Evolutionary conservation across 345 rosid species (phyloP).

Genomic region (Fremontodendron californicum): DNA sequence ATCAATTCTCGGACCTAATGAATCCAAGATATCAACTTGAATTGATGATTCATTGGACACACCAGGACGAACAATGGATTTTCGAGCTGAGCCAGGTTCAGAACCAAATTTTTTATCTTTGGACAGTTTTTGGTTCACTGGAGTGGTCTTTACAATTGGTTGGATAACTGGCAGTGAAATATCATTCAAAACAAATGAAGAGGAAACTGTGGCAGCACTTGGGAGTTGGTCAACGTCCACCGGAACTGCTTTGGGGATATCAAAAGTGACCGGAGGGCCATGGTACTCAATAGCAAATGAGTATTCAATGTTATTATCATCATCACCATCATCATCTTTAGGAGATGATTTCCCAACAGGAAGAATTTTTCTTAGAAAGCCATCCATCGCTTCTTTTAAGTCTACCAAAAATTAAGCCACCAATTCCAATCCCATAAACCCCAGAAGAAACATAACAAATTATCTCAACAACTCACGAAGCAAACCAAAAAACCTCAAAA

Average conservation of each 20-base stretch:
- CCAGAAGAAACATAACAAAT: background rate
- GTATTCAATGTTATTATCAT: slow-evolving; percentile 37
- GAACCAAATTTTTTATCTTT: slow-evolving; percentile 22
- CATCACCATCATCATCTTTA: slow-evolving; percentile 36
- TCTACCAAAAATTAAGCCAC: background rate
- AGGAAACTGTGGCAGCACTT: slow-evolving; percentile 41
- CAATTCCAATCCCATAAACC: background rate
- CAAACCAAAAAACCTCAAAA: background rate
- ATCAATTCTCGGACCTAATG: slow-evolving; percentile 8
- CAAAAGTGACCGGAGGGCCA: slow-evolving; percentile 54
- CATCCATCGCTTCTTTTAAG: slow-evolving; percentile 35
- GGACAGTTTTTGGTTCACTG: slow-evolving; percentile 17
- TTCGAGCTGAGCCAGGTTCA: background rate
- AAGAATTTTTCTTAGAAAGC: slow-evolving; percentile 48
- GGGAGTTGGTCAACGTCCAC: slow-evolving; percentile 59
- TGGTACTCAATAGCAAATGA: slow-evolving; percentile 69
- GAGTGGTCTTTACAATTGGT: slow-evolving; percentile 40
- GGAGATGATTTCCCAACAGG: slow-evolving; percentile 33
- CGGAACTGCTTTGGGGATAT: slow-evolving; percentile 60
- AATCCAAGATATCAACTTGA: slow-evolving; percentile 24
- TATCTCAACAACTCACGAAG: background rate
- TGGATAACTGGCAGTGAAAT: slow-evolving; percentile 52
- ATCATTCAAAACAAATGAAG: slow-evolving; percentile 28
- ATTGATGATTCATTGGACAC: slow-evolving; percentile 26
- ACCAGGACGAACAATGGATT: slow-evolving; percentile 2